Evolutionary conservation across 208 protist species (phyloP), one percentile per base, ranked within the genome.

Genomic region (Strigomonas galati): DNA sequence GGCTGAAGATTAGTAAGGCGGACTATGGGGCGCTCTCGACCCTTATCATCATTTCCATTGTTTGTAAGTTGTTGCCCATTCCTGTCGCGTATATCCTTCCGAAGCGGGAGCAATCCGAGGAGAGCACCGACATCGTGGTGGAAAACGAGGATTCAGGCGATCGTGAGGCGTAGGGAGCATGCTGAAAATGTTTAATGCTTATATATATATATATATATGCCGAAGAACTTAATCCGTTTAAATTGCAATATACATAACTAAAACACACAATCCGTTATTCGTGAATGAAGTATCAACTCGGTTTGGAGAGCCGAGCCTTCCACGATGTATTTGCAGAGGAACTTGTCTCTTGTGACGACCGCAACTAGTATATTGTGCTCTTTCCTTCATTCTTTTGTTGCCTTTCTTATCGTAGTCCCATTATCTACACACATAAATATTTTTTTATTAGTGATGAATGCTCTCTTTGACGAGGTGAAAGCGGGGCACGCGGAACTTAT

Each of bases 21-120:
- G 60, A 81, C 57, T 82, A 76, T 54, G 61, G 56, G 21, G 19
- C 27, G 12, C 65, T 85, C 14, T 77, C 71, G 70, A 23, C 66
- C 0, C 65, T 81, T 0, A 40, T 85, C 14, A 4, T 63, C 26
- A 69, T 82, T 14, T 82, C 69, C 12, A 69, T 76, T 46, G 64
- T 57, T 9, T 66, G 68, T 23, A 86, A 81, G 68, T 58, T 82
- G 19, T 24, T 74, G 27, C 76, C 74, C n/a, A 82, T 86, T n/a
- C 68, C 69, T 10, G 24, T 81, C 26, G 80, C 76, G 3, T 82
- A 73, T 57, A 32, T 81, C 3, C 63, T 86, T 21, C 80, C 76
- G 10, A 65, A 75, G 51, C 68, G 67, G 14, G 58, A 43, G 44
- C 26, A 7, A 10, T 28, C n/a, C 23, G 23, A 48, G 12, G 60